Base-by-base conservation (phyloP, 257 asterid species). In the Avicennia marina region DNA sequence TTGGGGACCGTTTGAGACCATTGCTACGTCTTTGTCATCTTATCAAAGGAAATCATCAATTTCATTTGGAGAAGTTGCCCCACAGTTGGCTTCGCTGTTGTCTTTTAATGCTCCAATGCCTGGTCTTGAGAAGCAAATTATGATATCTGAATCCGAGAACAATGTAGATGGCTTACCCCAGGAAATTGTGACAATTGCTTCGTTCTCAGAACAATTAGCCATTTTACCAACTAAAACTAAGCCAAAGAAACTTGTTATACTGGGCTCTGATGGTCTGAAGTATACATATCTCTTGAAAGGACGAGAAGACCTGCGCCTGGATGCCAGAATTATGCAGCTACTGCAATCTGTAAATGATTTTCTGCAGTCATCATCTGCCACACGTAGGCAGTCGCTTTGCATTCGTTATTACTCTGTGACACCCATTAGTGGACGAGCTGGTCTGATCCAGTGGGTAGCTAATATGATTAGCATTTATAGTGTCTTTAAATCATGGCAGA, bases 321-420 rank as follows among this genome's bases (percentile, higher is more conserved):
- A 93, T 82, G 98, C 98, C 72, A 82, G 98, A 73, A 89, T 88
- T 74, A 93, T 93, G 98, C 98, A 93, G 84, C 77, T 93, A 57
- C 78, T 93, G 70, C 97, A 89, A 75, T 90, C 97, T 64, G 78
- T 93, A 33, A 84, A 93, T 75, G 90, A 94, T 67, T 89, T 86
- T 70, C 83, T 93, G 59, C 79, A 72, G 72, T 85, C 95, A 62
- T 83, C 89, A 62, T 64, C 93, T 63, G 85, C 78, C 58, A 81
- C 89, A 54, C 77, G 80, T 50, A 70, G 82, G 72, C 89, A 73
- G 72, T 80, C 96, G 56, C 81, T 88, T 58, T 81, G 87, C 29
- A 70, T 93, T 66, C 95, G 95, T 65, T 81, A 81, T 71, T 93
- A 93, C 65, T 86, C 98, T 22, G 98, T 93, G 65, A 93, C 98